Conservation (phyloP, 305 asterid genomes). For the Rubia tinctorum region DNA sequence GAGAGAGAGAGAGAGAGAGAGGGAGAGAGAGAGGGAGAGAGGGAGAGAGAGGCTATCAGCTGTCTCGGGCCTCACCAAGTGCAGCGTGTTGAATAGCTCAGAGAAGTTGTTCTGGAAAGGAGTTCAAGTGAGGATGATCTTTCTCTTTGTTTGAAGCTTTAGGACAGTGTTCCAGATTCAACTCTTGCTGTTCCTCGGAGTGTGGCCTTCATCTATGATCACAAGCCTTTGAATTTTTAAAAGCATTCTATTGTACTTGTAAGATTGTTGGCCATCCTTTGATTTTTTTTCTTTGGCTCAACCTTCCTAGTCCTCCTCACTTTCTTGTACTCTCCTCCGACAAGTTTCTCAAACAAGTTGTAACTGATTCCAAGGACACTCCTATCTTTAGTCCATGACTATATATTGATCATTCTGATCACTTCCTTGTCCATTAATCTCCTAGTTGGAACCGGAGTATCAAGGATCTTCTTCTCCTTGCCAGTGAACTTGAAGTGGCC, state of each 20-base stretch:
- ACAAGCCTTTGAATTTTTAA: slow-evolving; percentile 48
- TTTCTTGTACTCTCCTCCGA: slow-evolving; percentile 18
- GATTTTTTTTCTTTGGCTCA: not conserved
- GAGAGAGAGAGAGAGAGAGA: too few species aligned
- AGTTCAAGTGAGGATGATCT: slow-evolving; percentile 71
- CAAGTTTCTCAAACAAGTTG: slow-evolving; percentile 37
- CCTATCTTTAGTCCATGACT: slow-evolving; percentile 34
- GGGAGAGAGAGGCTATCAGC: slow-evolving; percentile 39
- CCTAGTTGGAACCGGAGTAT: slow-evolving; percentile 1
- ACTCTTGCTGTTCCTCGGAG: slow-evolving; percentile 53
- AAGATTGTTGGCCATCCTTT: slow-evolving; percentile 3
- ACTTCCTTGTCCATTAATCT: slow-evolving; percentile 17
- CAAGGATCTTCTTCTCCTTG: slow-evolving; percentile 26
- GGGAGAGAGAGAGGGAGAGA: too few species aligned
- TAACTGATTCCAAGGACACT: slow-evolving; percentile 58
- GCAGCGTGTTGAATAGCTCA: slow-evolving; percentile 69
- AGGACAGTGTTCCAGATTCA: slow-evolving; percentile 45
- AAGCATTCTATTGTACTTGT: slow-evolving; percentile 32
- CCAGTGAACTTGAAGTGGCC: slow-evolving; percentile 29
- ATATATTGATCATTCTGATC: slow-evolving; percentile 39
- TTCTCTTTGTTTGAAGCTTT: slow-evolving; percentile 37
- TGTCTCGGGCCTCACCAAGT: slow-evolving; percentile 53
- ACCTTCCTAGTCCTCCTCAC: not conserved
- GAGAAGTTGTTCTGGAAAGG: slow-evolving; percentile 68
- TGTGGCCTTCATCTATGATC: slow-evolving; percentile 71